phyloP scores from a whole-genome alignment of 2,329 filamentous ascomycete genomes.

The Endocalyx cinctus region DNA sequence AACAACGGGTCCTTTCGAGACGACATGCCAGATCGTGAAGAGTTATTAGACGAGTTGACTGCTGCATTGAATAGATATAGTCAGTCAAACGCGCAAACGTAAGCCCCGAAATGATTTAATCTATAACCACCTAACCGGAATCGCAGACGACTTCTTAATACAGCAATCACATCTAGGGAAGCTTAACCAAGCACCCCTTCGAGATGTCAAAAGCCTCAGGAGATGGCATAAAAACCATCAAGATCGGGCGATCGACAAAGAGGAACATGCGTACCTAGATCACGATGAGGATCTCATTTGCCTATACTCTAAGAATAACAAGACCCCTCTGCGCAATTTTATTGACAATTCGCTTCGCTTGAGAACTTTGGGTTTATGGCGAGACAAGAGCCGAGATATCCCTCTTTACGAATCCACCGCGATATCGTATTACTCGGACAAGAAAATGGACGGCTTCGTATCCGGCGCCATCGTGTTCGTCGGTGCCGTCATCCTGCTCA shows the following conservation, averaged over 20 bases:
- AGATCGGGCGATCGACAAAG: too few relatives aligned
- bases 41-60: slow-evolving; percentile 11
- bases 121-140: too few relatives aligned
- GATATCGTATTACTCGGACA: slow-evolving; percentile 11
- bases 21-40: slow-evolving; percentile 16
- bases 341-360: too few relatives aligned
- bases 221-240: neutral
- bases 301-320: neutral
- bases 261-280: too few relatives aligned
- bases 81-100: too few relatives aligned
- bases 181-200: neutral
- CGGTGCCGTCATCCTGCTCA: slow-evolving; percentile 26
- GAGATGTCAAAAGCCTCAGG: neutral
- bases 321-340: neutral
- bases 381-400: too few relatives aligned
- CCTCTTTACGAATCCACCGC: slow-evolving; percentile 4
- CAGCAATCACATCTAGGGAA: neutral
- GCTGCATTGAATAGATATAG: slow-evolving; percentile 20
- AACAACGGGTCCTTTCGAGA: slow-evolving; percentile 25
- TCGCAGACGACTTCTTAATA: too few relatives aligned
- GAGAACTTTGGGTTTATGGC: too few relatives aligned
- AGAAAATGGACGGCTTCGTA: slow-evolving; percentile 18
- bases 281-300: too few relatives aligned
- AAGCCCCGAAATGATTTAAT: too few relatives aligned
- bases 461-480: slow-evolving; percentile 17